These are phyloP conservation scores for Papiliotrema laurentii DNA, from an alignment of 1,284 basidiomycete species.

Conservation along the genomic window DNA sequence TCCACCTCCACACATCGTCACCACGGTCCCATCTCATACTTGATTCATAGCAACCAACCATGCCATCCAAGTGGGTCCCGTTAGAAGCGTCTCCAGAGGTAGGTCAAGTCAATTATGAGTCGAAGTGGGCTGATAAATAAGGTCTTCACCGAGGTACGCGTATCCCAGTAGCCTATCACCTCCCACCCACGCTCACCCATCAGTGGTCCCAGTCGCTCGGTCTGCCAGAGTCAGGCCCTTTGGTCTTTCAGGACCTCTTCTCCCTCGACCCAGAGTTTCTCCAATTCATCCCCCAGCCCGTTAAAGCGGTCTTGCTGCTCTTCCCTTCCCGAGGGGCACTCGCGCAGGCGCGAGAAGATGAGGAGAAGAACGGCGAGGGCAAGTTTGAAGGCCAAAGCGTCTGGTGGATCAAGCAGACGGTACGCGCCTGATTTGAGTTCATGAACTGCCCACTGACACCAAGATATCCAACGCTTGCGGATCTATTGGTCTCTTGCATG, in stretches of 20 bases:
- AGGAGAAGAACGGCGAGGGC: conserved; percentile 29
- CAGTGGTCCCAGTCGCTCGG: conserved; percentile 77
- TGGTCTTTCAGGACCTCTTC: conserved; percentile 72
- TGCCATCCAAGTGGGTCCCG: conserved; percentile 60
- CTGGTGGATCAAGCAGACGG: conserved; percentile 52
- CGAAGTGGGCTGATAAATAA: conserved; percentile 9
- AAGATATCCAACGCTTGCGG: conserved; percentile 85
- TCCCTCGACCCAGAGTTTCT: conserved; percentile 77
- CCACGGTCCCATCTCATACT: not conserved
- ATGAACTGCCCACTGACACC: too few species aligned
- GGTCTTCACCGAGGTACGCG: conserved; percentile 47
- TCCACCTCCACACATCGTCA: not conserved
- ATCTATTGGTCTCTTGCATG: conserved; percentile 80
- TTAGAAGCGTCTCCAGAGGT: conserved; percentile 73
- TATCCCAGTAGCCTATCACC: not conserved
- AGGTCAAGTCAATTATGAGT: too few species aligned
- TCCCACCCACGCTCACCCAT: conserved; percentile 1
- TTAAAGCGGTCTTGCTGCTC: conserved; percentile 73
- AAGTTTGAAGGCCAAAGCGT: conserved; percentile 40
- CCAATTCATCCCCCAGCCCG: conserved; percentile 61
- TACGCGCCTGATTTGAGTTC: conserved; percentile 16
- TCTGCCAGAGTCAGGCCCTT: conserved; percentile 54
- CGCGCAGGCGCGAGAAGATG: conserved; percentile 55
- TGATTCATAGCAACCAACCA: conserved; percentile 3
- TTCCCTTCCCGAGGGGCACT: conserved; percentile 65